Conservation (phyloP, 805 yeast genomes). For the Maudiozyma barnettii region DNA sequence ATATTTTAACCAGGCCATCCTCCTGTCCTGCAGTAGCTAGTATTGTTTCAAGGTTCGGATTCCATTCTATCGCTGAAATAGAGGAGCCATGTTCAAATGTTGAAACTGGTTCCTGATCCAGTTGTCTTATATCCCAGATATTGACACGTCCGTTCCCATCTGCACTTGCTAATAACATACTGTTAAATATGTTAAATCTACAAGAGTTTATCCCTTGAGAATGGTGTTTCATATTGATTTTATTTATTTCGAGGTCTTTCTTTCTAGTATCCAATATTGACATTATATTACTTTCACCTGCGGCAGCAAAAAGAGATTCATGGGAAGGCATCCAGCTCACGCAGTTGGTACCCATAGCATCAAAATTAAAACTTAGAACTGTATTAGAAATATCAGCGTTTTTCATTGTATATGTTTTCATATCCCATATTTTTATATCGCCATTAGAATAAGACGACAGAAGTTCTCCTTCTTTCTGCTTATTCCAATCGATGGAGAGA, state of each 20-base stretch:
- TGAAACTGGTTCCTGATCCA: constrained; percentile 24
- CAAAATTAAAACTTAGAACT: constrained; percentile 14
- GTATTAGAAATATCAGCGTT: constrained; percentile 23
- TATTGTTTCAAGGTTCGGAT: constrained; percentile 42
- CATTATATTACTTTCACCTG: constrained; percentile 52
- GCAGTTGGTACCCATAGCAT: constrained; percentile 54
- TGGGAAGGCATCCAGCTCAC: constrained; percentile 60
- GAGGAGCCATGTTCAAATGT: constrained; percentile 36
- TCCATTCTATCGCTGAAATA: constrained; percentile 67
- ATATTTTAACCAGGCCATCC: constrained; percentile 52
- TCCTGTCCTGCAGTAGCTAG: constrained; percentile 60
- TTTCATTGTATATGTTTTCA: constrained; percentile 33
- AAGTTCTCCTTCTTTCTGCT: constrained; percentile 46
- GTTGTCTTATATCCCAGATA: constrained; percentile 58
- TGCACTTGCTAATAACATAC: constrained; percentile 57
- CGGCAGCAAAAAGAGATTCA: constrained; percentile 50
- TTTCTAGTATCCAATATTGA: constrained; percentile 47
- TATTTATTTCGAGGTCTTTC: constrained; percentile 1
- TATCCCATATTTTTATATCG: constrained; percentile 56
- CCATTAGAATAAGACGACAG: constrained; percentile 60
- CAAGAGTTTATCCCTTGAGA: constrained; percentile 43
- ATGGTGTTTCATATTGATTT: constrained; percentile 4
- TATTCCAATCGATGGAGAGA: constrained; percentile 71
- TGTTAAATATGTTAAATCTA: constrained; percentile 49
- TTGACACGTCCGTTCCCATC: constrained; percentile 46